Percentiles rank a stretch among this genome's conserved stretches.
Evolutionary conservation across 139 green algal genomes (phyloP).

Genomic region (Coccomyxa sp.): DNA sequence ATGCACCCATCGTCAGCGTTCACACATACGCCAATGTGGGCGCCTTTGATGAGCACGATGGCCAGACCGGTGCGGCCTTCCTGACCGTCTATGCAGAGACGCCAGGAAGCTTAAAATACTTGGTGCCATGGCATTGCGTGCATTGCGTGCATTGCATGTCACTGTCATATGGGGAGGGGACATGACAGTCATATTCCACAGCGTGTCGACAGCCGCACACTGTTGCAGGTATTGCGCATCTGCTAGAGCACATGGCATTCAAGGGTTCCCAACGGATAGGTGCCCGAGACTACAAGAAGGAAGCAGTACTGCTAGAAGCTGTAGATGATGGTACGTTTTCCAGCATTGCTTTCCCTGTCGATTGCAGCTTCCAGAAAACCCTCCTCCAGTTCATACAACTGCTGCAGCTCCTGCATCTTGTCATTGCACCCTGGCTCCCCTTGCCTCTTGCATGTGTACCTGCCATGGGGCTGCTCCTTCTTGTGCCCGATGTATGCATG

Average conservation of each 20-base stretch:
- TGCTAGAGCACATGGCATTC: conserved; percentile 89
- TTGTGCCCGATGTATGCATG: conserved; percentile 1
- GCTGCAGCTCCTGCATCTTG: too few species aligned
- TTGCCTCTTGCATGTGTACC: too few species aligned
- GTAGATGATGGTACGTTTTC: conserved; percentile 68
- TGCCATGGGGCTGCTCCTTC: too few species aligned
- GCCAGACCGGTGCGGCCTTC: conserved; percentile 51
- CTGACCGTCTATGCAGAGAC: neutral
- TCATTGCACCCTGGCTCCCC: too few species aligned
- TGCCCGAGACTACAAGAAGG: conserved; percentile 32
- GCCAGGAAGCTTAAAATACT: neutral
- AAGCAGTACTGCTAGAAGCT: conserved; percentile 57
- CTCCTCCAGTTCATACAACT: too few species aligned
- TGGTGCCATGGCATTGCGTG: neutral
- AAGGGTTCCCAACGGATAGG: conserved; percentile 62
- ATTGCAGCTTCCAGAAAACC: too few species aligned
- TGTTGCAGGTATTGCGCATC: conserved; percentile 67
- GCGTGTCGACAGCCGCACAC: neutral
- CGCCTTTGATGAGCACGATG: conserved; percentile 68
- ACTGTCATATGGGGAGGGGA: neutral
- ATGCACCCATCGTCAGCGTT: conserved; percentile 66
- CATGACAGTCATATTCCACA: neutral
- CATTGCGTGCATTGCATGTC: neutral
- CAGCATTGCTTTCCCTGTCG: too few species aligned
- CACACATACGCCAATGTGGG: conserved; percentile 76